These are phyloP conservation scores for Ballota nigra DNA, from an alignment of 257 asterid genomes.

Conservation along the genomic window DNA sequence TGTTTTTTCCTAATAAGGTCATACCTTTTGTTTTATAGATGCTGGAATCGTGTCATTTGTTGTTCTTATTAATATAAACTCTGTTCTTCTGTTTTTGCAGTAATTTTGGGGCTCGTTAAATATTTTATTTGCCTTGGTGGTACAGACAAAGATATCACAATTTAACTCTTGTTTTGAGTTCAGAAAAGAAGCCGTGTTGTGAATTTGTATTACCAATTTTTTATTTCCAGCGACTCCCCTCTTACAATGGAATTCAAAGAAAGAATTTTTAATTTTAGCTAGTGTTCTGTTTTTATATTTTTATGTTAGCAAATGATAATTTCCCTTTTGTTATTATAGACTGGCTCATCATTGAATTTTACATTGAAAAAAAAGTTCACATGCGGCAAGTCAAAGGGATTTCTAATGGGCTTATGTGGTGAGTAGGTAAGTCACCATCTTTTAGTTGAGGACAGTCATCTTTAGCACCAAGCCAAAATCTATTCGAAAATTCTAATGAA, in stretches of 20 bases:
- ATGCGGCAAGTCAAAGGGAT: no score
- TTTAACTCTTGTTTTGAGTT: slow-evolving; percentile 2
- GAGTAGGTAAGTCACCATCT: no score
- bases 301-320: no score
- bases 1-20: neutral
- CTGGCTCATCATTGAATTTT: no score
- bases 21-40: neutral
- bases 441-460: no score
- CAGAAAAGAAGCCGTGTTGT: neutral
- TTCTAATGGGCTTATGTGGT: no score
- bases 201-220: neutral
- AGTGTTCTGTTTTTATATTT: neutral
- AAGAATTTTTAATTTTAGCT: neutral
- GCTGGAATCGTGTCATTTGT: neutral
- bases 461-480: no score
- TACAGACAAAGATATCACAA: neutral
- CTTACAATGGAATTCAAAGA: neutral
- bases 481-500: no score
- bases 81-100: slow-evolving; percentile 10
- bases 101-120: neutral
- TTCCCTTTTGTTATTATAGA: no score
- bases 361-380: no score
- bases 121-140: neutral
- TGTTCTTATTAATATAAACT: neutral
- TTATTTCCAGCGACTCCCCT: neutral